Conservation (phyloP, 208 protist genomes). For the Tritrichomonas musculus region DNA sequence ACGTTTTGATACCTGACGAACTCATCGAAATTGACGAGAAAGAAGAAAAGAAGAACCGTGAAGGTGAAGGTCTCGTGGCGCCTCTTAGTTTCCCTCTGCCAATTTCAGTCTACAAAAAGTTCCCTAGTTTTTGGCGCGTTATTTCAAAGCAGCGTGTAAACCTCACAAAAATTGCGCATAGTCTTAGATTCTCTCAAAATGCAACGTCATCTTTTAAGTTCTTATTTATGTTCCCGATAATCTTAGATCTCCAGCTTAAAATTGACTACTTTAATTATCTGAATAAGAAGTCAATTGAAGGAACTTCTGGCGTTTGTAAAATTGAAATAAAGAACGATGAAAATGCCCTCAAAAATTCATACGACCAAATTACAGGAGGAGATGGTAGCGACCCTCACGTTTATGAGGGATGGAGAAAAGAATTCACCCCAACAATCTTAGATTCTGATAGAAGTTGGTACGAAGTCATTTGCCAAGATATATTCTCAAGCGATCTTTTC, state of each 20-base stretch:
- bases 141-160: background rate
- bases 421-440: background rate
- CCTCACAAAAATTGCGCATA: background rate
- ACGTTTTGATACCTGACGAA: background rate
- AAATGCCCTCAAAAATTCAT: background rate
- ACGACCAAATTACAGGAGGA: background rate
- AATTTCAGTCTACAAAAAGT: background rate
- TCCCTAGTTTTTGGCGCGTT: background rate
- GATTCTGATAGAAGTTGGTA: background rate
- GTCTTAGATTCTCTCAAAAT: background rate
- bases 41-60: background rate
- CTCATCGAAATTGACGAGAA: background rate
- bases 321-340: background rate
- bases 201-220: background rate
- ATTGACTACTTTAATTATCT: background rate
- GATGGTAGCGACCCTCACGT: no score
- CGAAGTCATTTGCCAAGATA: background rate
- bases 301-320: background rate
- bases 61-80: no score
- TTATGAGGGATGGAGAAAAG: background rate
- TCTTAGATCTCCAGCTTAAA: background rate
- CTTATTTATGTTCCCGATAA: background rate
- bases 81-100: background rate
- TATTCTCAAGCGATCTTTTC: background rate
- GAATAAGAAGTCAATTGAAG: background rate